phyloP scores from a whole-genome alignment of 768 basidiomycete genomes.

The Leccinum arenicola region DNA sequence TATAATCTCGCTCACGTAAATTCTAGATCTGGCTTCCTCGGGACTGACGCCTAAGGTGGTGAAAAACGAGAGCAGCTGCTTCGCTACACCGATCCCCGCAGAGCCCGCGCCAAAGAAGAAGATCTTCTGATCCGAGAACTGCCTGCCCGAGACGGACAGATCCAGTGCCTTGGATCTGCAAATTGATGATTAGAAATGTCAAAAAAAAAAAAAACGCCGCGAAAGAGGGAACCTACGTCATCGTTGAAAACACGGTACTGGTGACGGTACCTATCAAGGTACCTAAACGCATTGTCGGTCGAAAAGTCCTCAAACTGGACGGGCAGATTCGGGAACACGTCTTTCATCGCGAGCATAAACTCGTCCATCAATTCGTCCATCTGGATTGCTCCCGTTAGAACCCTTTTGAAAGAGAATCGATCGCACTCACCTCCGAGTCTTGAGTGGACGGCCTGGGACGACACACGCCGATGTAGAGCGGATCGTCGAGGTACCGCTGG shows the following conservation, averaged over 20 bases:
- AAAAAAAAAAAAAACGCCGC: neutral
- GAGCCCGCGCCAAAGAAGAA: slow-evolving; percentile 58
- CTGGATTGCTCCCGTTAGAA: slow-evolving; percentile 28
- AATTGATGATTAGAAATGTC: neutral
- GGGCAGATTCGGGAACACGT: slow-evolving; percentile 62
- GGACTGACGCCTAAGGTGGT: slow-evolving; percentile 53
- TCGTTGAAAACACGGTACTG: slow-evolving; percentile 68
- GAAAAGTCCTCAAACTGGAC: slow-evolving; percentile 81
- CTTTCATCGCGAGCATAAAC: slow-evolving; percentile 67
- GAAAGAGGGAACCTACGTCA: slow-evolving; percentile 46
- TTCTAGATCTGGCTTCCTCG: slow-evolving; percentile 62
- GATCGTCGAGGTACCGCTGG: slow-evolving; percentile 60
- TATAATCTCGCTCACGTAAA: slow-evolving; percentile 51
- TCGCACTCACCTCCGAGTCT: slow-evolving; percentile 34
- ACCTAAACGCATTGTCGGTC: slow-evolving; percentile 75
- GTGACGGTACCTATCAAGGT: slow-evolving; percentile 60
- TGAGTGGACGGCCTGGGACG: slow-evolving; percentile 44
- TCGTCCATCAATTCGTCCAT: slow-evolving; percentile 75
- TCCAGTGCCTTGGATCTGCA: slow-evolving; percentile 68
- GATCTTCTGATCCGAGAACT: slow-evolving; percentile 49
- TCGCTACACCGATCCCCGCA: slow-evolving; percentile 53
- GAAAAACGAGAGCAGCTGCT: slow-evolving; percentile 49
- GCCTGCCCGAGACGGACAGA: slow-evolving; percentile 50
- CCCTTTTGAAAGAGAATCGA: neutral
- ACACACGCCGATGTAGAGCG: slow-evolving; percentile 72